Percentiles rank a stretch among this genome's conserved stretches.
phyloP scores from a whole-genome alignment of 495 filamentous ascomycete genomes.

The Penicillium lividum region DNA sequence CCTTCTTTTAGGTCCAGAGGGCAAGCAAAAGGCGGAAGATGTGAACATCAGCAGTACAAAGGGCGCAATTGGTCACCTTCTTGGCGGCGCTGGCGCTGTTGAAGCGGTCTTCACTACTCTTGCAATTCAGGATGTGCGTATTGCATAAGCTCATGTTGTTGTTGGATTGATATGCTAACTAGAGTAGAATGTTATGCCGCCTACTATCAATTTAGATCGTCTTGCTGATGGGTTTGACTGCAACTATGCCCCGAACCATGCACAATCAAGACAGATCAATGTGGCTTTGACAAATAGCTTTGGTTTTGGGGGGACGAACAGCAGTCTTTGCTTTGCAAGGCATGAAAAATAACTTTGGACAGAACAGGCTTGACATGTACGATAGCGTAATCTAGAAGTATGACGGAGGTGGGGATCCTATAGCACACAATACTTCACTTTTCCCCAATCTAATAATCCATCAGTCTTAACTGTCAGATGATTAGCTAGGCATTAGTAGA shows the following conservation, averaged over 20 bases:
- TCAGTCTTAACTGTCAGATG: too few relatives aligned
- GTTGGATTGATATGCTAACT: conserved; percentile 23
- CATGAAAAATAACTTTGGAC: conserved; percentile 8
- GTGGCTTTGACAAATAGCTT: conserved; percentile 93
- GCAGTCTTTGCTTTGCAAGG: conserved; percentile 74
- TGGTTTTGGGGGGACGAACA: conserved; percentile 97
- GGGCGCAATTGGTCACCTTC: conserved; percentile 86
- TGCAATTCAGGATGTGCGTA: conserved; percentile 71
- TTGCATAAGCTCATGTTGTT: background rate
- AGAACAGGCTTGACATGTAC: conserved; percentile 4
- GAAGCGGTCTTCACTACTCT: conserved; percentile 84
- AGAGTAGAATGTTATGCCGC: conserved; percentile 72
- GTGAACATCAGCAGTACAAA: conserved; percentile 92
- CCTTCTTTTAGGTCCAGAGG: conserved; percentile 73
- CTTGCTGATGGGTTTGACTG: conserved; percentile 71
- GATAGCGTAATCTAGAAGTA: conserved; percentile 11
- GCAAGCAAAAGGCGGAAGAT: conserved; percentile 57
- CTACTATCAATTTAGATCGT: conserved; percentile 81
- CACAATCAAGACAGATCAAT: conserved; percentile 69
- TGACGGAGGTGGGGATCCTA: background rate
- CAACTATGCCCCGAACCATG: conserved; percentile 76
- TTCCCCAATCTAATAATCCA: too few relatives aligned
- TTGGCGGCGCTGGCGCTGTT: conserved; percentile 86
- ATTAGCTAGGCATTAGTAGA: background rate
- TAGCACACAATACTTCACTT: background rate